Base-by-base conservation (phyloP, 192 early-diverging fungal genomes). In the Backusella morwellensis region DNA sequence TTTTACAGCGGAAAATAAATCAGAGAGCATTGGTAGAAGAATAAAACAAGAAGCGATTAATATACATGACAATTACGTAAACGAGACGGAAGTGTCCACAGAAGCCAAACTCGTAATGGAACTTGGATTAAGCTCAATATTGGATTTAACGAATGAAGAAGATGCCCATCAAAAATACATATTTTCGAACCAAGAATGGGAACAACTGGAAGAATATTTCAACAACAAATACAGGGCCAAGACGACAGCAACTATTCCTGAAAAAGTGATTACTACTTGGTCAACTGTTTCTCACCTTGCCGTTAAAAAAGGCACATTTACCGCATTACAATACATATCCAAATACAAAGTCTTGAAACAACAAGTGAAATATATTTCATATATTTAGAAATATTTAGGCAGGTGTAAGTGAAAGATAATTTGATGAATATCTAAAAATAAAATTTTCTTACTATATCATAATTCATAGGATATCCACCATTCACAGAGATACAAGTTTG, bases 311-410 rank as follows among this genome's bases (percentile, higher is more conserved):
- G 36, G 68, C 9, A 17, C 34, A 40, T 70, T 70, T 21, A 40
- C 15, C 38, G 23, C 68, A 40, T 35, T 70, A 70, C 40, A 70
- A 36, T 70, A 42, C 36, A 41, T 70, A 38, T 70, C 68, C 3
- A 70, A 70, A 41, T 70, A 8, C 68, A 70, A 70, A 35, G 32
- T n/a, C 38, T 70, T 21, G 68, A 70, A 70, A 41, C 68, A 32
- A 70, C 38, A 32, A 35, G 36, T 9, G 36, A 70, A 23, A 5
- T 41, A 40, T 8, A 35, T 35, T 70, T 70, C 21, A 70, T 6
- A 0, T 70, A 70, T 70, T 70, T 40, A 2, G 68, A 70, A 12
- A 40, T 70, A 29, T 70, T 70, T 6, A 29, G 6, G 26, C 68
- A 42, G 26, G 68, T 70, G 68, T 70, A 70, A 70, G 38, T 70